A percentile compares a stretch with the other conserved stretches of the same genome.
Conservation (phyloP, 2,329 filamentous ascomycete genomes). For the Scortechinia acanthostroma region DNA sequence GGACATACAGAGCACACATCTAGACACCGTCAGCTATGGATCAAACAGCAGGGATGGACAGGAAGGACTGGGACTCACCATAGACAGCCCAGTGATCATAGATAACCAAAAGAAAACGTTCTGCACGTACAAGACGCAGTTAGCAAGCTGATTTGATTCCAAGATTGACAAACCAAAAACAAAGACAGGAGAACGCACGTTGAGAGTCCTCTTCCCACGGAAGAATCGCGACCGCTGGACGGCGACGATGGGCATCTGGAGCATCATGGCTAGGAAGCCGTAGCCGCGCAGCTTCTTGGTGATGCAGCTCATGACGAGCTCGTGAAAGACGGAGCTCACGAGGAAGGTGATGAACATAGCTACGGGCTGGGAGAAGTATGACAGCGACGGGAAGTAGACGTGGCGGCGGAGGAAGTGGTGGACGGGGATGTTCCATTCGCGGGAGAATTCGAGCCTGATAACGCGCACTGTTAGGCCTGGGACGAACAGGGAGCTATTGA, state of each 20-base stretch:
- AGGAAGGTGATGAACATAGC: constrained; percentile 89
- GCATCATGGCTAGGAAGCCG: constrained; percentile 90
- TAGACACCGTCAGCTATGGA: constrained; percentile 10
- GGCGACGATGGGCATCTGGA: constrained; percentile 90
- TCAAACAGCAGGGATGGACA: constrained; percentile 8
- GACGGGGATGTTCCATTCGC: constrained; percentile 96
- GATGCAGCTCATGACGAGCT: constrained; percentile 95
- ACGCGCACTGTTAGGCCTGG: too few relatives aligned
- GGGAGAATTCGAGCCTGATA: constrained; percentile 74
- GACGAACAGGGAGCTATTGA: too few relatives aligned
- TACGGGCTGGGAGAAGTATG: constrained; percentile 66
- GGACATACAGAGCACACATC: constrained; percentile 32
- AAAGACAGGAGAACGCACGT: constrained; percentile 25
- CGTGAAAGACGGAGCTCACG: constrained; percentile 81
- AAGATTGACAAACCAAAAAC: too few relatives aligned
- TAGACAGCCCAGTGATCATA: constrained; percentile 78
- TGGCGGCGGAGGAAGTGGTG: constrained; percentile 92
- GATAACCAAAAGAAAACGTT: constrained; percentile 87
- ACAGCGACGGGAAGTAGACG: constrained; percentile 78
- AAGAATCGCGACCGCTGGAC: constrained; percentile 77
- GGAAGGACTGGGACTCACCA: constrained; percentile 51
- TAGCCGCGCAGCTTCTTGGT: constrained; percentile 94
- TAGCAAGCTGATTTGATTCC: not conserved
- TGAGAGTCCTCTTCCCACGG: constrained; percentile 67
- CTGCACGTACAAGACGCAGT: not conserved